These are phyloP conservation scores for Macrolepiota albuminosa DNA, from an alignment of 768 basidiomycete species.

Conservation along the genomic window DNA sequence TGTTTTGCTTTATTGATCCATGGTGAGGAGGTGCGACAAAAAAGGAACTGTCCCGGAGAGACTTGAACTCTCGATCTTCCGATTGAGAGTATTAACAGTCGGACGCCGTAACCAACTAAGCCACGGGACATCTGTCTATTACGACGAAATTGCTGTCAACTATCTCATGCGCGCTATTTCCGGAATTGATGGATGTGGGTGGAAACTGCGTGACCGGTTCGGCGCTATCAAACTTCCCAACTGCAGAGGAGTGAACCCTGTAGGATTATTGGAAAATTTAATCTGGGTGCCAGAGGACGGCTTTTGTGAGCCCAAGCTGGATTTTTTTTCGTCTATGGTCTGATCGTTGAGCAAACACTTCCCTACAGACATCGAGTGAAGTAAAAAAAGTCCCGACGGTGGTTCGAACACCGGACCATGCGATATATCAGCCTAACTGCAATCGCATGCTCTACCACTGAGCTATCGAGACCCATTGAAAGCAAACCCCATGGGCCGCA, in stretches of 20 bases:
- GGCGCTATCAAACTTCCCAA: no score
- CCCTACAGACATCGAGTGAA: background rate
- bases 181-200: no score
- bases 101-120: background rate
- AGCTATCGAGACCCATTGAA: slow-evolving; percentile 5
- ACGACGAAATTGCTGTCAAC: no score
- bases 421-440: background rate
- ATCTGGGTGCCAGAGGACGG: no score
- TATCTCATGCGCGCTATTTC: no score
- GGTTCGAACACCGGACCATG: slow-evolving; percentile 14
- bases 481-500: no score
- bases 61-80: background rate
- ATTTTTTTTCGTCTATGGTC: no score
- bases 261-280: no score
- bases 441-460: slow-evolving; percentile 13
- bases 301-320: no score
- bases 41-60: background rate
- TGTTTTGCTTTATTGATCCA: background rate
- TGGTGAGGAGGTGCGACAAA: background rate
- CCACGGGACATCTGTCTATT: background rate
- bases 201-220: no score
- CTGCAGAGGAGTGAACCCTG: no score
- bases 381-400: slow-evolving; percentile 7
- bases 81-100: background rate
- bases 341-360: no score